Evolutionary conservation across 768 basidiomycete species (phyloP).

Genomic region (Boletales sp.): DNA sequence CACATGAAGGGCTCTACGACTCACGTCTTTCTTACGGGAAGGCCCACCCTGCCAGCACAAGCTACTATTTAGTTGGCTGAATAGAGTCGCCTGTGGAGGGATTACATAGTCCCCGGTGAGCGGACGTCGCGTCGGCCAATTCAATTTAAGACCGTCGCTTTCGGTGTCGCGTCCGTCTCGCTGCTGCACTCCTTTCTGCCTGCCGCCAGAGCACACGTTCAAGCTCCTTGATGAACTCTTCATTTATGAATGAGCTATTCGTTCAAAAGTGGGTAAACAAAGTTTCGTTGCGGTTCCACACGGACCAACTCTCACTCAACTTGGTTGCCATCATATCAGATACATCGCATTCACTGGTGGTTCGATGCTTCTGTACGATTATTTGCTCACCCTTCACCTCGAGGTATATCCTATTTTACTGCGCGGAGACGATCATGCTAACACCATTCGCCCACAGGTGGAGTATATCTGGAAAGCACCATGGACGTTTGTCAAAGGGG

Average conservation of each 20-base stretch:
- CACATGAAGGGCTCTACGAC: not conserved
- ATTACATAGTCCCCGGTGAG: not conserved
- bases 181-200: not conserved
- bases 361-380: conserved; percentile 7
- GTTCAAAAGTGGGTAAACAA: not conserved
- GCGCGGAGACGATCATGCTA: not conserved
- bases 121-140: not conserved
- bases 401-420: conserved; percentile 2
- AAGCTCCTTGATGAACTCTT: not conserved
- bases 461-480: conserved; percentile 15
- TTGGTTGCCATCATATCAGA: not conserved
- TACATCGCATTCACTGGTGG: conserved; percentile 1
- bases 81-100: not conserved
- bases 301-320: not conserved
- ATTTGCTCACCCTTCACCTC: conserved; percentile 7
- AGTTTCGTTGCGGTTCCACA: no score
- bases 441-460: conserved; percentile 1
- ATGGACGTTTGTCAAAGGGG: conserved; percentile 7
- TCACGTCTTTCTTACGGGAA: not conserved
- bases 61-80: not conserved
- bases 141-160: not conserved
- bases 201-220: not conserved
- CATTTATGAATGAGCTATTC: not conserved
- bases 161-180: not conserved
- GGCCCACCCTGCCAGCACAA: no score